phyloP scores from a whole-genome alignment of 2,329 filamentous ascomycete species.

The Cladophialophora bantiana region DNA sequence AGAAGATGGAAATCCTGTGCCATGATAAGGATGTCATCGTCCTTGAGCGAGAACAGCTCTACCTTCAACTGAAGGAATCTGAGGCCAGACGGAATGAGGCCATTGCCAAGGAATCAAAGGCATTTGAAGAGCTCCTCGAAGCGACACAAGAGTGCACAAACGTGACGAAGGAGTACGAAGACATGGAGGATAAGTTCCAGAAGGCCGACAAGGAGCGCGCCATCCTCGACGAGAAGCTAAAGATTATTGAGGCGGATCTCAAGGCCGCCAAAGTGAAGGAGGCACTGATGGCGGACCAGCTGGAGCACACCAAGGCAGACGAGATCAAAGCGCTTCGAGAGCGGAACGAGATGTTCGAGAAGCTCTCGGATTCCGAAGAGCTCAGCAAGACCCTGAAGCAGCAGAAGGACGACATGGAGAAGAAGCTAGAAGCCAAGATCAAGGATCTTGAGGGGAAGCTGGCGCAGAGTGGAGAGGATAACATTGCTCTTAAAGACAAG shows the following conservation, averaged over 20 bases:
- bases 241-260: not conserved
- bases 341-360: not conserved
- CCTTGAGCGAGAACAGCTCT: constrained; percentile 1
- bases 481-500: not conserved
- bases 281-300: not conserved
- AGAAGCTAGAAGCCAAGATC: not conserved
- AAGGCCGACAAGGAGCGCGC: constrained; percentile 3
- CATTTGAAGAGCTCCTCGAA: not conserved
- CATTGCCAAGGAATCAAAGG: constrained; percentile 3
- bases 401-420: not conserved
- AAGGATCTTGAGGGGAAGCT: not conserved
- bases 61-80: not conserved
- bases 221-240: not conserved
- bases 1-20: not conserved
- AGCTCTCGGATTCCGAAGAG: not conserved
- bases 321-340: constrained; percentile 2
- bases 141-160: not conserved
- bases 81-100: constrained; percentile 2
- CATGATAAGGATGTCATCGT: not conserved
- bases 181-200: not conserved
- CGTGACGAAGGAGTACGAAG: constrained; percentile 1
- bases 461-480: not conserved
- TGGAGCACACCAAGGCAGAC: not conserved
- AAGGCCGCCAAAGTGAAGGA: not conserved
- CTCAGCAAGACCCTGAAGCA: constrained; percentile 1